Evolutionary conservation across 164 flowering plant species (phyloP).

Genomic region (Brasenia schreberi): DNA sequence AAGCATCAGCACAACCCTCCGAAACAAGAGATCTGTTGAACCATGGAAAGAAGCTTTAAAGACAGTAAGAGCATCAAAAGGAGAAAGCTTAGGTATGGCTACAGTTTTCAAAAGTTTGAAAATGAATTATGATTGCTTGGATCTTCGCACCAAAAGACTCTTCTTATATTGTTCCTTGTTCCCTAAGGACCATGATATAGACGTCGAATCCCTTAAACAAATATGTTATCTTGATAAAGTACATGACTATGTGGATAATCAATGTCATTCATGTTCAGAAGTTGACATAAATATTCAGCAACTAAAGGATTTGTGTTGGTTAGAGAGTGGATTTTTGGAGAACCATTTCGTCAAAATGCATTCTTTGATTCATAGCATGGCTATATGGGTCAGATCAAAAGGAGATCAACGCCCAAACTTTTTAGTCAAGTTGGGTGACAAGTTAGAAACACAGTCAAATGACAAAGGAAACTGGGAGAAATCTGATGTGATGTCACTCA

Average conservation of each 20-base stretch:
- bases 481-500: slow-evolving; percentile 11
- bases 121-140: slow-evolving; percentile 7
- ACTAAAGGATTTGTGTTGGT: neutral
- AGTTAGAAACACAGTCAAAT: slow-evolving; percentile 4
- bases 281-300: neutral
- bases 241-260: neutral
- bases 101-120: slow-evolving; percentile 3
- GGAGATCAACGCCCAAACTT: slow-evolving; percentile 2
- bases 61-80: neutral
- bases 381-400: slow-evolving; percentile 1
- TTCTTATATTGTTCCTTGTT: slow-evolving; percentile 6
- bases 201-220: neutral
- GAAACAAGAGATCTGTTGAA: neutral
- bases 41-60: slow-evolving; percentile 6
- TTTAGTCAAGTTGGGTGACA: slow-evolving; percentile 9
- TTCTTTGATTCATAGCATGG: slow-evolving; percentile 4
- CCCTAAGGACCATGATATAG: slow-evolving; percentile 3
- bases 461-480: slow-evolving; percentile 5
- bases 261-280: neutral
- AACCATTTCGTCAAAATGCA: slow-evolving; percentile 1
- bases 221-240: slow-evolving; percentile 1
- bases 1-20: slow-evolving; percentile 1
- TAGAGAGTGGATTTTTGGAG: slow-evolving; percentile 1
- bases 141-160: neutral
- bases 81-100: slow-evolving; percentile 5